A percentile compares a stretch with the other conserved stretches of the same genome.
Conservation (phyloP, 2,329 filamentous ascomycete species). For the Magnaporthales sp. region DNA sequence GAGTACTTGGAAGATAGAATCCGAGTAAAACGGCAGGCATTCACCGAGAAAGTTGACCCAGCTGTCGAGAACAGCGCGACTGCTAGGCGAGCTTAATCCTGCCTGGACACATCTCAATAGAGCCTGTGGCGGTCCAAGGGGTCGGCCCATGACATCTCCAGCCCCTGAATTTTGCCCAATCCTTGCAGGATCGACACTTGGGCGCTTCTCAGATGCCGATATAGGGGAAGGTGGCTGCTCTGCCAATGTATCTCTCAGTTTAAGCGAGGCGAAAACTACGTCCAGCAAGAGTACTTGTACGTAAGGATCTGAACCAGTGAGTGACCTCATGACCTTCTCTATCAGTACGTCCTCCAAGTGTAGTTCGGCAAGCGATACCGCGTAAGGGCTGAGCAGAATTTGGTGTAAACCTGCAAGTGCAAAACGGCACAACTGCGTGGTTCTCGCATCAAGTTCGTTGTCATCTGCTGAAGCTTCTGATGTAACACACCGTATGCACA, state of each 20-base stretch:
- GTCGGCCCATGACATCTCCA: slow-evolving; percentile 9
- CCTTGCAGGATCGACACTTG: slow-evolving; percentile 31
- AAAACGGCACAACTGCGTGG: slow-evolving; percentile 61
- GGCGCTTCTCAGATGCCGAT: slow-evolving; percentile 32
- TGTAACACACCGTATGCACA: slow-evolving; percentile 55
- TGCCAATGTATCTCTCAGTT: slow-evolving; percentile 42
- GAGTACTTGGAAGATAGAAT: slow-evolving; percentile 80
- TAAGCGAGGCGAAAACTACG: slow-evolving; percentile 66
- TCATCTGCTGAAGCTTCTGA: slow-evolving; percentile 26
- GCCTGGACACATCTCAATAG: slow-evolving; percentile 79
- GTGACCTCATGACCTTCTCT: slow-evolving; percentile 53
- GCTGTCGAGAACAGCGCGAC: slow-evolving; percentile 73
- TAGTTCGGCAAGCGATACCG: slow-evolving; percentile 47
- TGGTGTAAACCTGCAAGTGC: slow-evolving; percentile 63
- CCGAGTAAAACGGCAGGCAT: slow-evolving; percentile 74
- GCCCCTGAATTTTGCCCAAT: slow-evolving; percentile 15
- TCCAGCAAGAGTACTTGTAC: slow-evolving; percentile 73
- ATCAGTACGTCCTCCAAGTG: slow-evolving; percentile 66
- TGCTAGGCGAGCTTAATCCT: slow-evolving; percentile 67
- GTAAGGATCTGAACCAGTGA: slow-evolving; percentile 55
- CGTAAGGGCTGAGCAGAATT: slow-evolving; percentile 56
- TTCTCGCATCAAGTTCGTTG: slow-evolving; percentile 33
- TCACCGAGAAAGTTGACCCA: slow-evolving; percentile 84
- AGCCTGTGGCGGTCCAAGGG: slow-evolving; percentile 51
- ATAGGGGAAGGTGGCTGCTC: slow-evolving; percentile 31